Conservation (phyloP, 441 rosid genomes). For the Dalechampia spathulata region DNA sequence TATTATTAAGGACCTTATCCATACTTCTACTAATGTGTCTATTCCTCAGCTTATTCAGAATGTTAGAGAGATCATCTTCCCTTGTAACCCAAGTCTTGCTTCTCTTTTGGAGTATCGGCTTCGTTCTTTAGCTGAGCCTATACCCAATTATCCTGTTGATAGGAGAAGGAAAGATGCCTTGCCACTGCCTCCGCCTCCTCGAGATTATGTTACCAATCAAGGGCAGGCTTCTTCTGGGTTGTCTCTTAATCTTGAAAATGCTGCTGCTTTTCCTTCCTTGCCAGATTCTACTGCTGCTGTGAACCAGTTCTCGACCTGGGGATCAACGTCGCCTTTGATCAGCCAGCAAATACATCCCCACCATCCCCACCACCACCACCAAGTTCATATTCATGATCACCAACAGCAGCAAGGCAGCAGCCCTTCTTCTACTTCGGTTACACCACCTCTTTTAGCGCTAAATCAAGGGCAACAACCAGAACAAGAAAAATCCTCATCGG, state of each 20-base stretch:
- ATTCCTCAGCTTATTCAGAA: constrained; percentile 93
- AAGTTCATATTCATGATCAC: constrained; percentile 14
- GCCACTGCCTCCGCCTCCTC: constrained; percentile 16
- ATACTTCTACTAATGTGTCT: constrained; percentile 62
- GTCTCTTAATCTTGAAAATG: constrained; percentile 27
- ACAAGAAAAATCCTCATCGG: constrained; percentile 40
- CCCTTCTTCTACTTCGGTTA: constrained; percentile 16
- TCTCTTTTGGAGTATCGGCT: constrained; percentile 77
- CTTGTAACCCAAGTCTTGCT: constrained; percentile 91
- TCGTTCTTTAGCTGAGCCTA: constrained; percentile 54
- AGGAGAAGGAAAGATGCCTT: constrained; percentile 21
- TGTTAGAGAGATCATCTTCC: constrained; percentile 84
- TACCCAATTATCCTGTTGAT: constrained; percentile 16
- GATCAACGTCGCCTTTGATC: constrained; percentile 17
- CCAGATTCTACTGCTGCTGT: constrained; percentile 20
- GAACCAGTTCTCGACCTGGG: constrained; percentile 25
- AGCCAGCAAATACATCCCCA: constrained; percentile 6
- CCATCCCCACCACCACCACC: constrained; percentile 17
- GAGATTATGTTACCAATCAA: constrained; percentile 25
- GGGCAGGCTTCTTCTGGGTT: constrained; percentile 26
- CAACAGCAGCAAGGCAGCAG: constrained; percentile 12
- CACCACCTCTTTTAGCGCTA: constrained; percentile 21
- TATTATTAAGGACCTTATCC: constrained; percentile 77
- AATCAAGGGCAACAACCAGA: constrained; percentile 26
- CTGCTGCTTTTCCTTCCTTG: constrained; percentile 7